These are phyloP conservation scores for Phytophthora pistaciae DNA, from an alignment of 352 stramenopile genomes.

Conservation along the genomic window DNA sequence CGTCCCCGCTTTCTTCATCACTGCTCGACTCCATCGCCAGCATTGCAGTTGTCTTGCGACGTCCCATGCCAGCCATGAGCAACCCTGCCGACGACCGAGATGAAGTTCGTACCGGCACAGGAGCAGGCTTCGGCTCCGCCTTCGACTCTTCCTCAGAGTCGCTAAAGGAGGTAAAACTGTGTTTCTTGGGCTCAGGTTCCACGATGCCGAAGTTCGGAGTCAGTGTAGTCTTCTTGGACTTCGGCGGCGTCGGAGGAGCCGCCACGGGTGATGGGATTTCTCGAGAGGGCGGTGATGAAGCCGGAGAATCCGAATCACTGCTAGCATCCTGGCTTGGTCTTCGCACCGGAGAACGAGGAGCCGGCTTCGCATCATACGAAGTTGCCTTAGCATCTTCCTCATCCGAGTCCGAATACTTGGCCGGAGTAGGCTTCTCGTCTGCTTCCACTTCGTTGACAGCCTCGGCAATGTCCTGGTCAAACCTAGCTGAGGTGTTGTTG, in stretches of 20 bases:
- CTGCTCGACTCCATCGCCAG: constrained; percentile 85
- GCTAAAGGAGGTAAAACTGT: constrained; percentile 90
- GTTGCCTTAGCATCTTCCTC: constrained; percentile 32
- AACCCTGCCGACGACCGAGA: constrained; percentile 53
- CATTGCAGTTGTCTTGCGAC: constrained; percentile 74
- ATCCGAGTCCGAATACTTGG: constrained; percentile 23
- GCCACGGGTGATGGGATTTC: constrained; percentile 22
- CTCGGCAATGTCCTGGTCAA: constrained; percentile 50
- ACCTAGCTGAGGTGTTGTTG: constrained; percentile 37
- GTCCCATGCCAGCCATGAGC: constrained; percentile 67
- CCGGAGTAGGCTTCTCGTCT: constrained; percentile 21
- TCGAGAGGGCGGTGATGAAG: constrained; percentile 14
- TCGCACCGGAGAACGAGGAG: constrained; percentile 24
- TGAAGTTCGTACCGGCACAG: constrained; percentile 48
- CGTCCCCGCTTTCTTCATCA: constrained; percentile 70
- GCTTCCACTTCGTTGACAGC: constrained; percentile 34
- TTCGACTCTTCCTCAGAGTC: constrained; percentile 88
- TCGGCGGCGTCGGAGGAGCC: constrained; percentile 38
- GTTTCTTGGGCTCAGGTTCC: constrained; percentile 62
- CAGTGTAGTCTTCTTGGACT: constrained; percentile 44
- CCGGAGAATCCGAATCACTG: constrained; percentile 24
- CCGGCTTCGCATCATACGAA: constrained; percentile 26
- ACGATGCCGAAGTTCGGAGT: constrained; percentile 83
- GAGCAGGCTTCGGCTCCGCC: constrained; percentile 62
- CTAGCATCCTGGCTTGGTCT: constrained; percentile 30